Conservation (phyloP, 176 grass and related monocot genomes). For the Bonia amplexicaulis region DNA sequence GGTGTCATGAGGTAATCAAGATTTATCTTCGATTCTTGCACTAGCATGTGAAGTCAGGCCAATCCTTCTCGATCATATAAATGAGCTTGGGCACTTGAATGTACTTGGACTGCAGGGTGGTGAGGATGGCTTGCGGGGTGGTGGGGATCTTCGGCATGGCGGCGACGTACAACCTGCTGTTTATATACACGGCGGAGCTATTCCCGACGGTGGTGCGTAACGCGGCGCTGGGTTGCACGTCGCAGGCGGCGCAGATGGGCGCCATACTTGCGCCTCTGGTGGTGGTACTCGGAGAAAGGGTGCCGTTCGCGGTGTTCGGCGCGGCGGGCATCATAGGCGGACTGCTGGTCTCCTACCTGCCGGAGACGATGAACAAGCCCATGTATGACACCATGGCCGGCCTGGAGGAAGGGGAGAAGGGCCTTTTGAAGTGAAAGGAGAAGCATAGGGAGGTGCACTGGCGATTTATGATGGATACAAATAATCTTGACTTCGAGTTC, state of each 20-base stretch:
- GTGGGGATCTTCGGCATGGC: constrained; percentile 81
- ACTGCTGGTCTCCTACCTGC: constrained; percentile 45
- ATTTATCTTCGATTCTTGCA: background rate
- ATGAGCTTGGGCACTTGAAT: background rate
- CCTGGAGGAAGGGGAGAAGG: constrained; percentile 59
- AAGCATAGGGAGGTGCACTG: background rate
- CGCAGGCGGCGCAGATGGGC: constrained; percentile 57
- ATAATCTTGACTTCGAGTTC: too few relatives aligned
- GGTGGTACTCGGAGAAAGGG: constrained; percentile 52
- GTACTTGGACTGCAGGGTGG: constrained; percentile 8
- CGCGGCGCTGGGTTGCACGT: constrained; percentile 53
- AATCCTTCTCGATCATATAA: background rate
- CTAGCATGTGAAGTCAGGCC: background rate
- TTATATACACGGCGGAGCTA: constrained; percentile 78
- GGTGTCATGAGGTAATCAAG: constrained; percentile 32
- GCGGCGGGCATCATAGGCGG: constrained; percentile 50
- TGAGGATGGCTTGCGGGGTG: constrained; percentile 63
- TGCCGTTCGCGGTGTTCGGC: constrained; percentile 77
- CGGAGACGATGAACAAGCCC: constrained; percentile 77
- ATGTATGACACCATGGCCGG: constrained; percentile 81
- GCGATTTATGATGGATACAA: too few relatives aligned
- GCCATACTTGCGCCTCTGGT: constrained; percentile 75
- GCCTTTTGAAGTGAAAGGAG: constrained; percentile 20
- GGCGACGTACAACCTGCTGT: constrained; percentile 72
- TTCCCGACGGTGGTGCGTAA: constrained; percentile 87